Conservation (phyloP, 2,329 filamentous ascomycete species). For the Aspergillus candidus region DNA sequence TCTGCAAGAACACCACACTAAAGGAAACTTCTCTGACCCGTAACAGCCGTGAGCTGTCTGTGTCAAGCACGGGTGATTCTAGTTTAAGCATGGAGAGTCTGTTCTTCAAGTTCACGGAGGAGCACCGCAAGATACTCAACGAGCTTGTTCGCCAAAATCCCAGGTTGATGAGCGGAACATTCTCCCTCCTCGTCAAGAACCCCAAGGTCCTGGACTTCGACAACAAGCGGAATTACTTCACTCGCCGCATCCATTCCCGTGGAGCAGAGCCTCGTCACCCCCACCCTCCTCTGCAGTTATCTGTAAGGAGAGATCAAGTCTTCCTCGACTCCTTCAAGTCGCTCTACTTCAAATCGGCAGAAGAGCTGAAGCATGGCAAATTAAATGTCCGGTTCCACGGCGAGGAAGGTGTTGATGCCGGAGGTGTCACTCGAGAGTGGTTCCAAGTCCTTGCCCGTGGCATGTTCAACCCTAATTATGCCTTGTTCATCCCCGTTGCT, state of each 20-base stretch:
- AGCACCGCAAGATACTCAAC: slow-evolving; percentile 95
- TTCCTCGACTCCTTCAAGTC: slow-evolving; percentile 98
- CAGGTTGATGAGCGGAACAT: slow-evolving; percentile 97
- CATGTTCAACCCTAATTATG: slow-evolving; percentile 99
- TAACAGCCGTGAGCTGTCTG: slow-evolving; percentile 59
- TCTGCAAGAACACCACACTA: slow-evolving; percentile 93
- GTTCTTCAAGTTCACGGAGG: slow-evolving; percentile 97
- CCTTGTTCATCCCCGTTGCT: slow-evolving; percentile 90
- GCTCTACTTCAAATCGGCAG: slow-evolving; percentile 92
- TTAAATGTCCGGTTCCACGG: slow-evolving; percentile 95
- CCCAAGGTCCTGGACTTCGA: slow-evolving; percentile 98
- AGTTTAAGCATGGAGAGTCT: slow-evolving; percentile 68
- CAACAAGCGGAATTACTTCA: slow-evolving; percentile 99
- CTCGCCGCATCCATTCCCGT: slow-evolving; percentile 77
- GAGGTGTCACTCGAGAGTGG: slow-evolving; percentile 96
- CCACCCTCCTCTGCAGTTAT: slow-evolving; percentile 73
- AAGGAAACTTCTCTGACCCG: slow-evolving; percentile 56
- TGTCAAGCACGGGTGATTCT: slow-evolving; percentile 73
- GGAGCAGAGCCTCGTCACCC: slow-evolving; percentile 64
- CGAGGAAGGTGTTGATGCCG: slow-evolving; percentile 95
- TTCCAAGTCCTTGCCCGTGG: slow-evolving; percentile 95
- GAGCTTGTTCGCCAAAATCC: slow-evolving; percentile 96
- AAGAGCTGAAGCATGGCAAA: slow-evolving; percentile 99
- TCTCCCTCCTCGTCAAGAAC: slow-evolving; percentile 93
- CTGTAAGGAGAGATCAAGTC: slow-evolving; percentile 86